These are phyloP conservation scores for Moesziomyces sp. DNA, from an alignment of 1,284 basidiomycete genomes.

Conservation along the genomic window DNA sequence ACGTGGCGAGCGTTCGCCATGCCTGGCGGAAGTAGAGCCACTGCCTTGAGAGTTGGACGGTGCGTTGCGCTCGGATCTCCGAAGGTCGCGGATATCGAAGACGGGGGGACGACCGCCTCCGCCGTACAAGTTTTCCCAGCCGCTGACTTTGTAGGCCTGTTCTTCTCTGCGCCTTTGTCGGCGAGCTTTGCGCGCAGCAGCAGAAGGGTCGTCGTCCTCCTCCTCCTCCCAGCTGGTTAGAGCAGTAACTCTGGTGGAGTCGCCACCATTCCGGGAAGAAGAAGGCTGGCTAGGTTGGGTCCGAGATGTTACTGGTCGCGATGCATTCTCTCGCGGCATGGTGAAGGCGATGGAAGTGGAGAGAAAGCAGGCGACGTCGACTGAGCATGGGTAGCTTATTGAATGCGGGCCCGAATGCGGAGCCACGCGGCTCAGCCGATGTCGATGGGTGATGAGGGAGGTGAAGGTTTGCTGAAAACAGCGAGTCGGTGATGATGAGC, in stretches of 20 bases:
- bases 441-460: conserved; percentile 1
- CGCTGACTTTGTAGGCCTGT: conserved; percentile 23
- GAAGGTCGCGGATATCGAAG: conserved; percentile 5
- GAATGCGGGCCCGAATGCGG: not conserved
- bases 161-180: conserved; percentile 28
- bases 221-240: not conserved
- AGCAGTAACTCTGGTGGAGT: not conserved
- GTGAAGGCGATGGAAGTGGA: not conserved
- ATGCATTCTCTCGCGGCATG: not conserved
- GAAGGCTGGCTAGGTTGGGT: not conserved
- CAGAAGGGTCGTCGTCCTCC: not conserved
- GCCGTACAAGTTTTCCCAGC: conserved; percentile 33
- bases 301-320: conserved; percentile 1
- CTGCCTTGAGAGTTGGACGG: not conserved
- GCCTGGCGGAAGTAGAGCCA: not conserved
- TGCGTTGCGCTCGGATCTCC: not conserved
- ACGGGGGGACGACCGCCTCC: conserved; percentile 25
- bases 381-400: not conserved
- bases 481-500: conserved; percentile 3
- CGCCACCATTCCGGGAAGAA: not conserved
- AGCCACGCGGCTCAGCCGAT: not conserved
- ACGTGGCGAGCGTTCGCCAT: not conserved
- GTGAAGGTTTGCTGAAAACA: not conserved
- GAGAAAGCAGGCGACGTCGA: not conserved
- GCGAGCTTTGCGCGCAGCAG: conserved; percentile 14